These are phyloP conservation scores for Tolypocladium sp. DNA, from an alignment of 2,329 filamentous ascomycete genomes.

Conservation along the genomic window DNA sequence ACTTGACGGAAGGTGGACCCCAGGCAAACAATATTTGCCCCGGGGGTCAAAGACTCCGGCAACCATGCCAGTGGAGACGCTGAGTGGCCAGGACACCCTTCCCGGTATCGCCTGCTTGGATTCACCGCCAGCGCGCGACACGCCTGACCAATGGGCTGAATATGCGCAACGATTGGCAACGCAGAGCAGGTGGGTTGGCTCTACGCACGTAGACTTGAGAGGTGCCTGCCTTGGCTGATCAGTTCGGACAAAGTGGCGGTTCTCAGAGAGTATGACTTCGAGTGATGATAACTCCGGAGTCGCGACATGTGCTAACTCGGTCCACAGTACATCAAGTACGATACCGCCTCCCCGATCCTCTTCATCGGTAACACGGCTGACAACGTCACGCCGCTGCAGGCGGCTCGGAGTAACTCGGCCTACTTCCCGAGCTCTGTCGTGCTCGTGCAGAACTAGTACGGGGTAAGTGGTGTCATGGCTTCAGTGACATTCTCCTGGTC, in stretches of 20 bases:
- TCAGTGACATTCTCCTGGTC: background rate
- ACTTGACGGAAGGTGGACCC: slow-evolving; percentile 12
- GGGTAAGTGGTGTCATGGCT: no score
- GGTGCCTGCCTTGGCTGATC: slow-evolving; percentile 28
- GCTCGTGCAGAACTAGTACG: slow-evolving; percentile 33
- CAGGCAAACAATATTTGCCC: background rate
- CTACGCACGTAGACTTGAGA: slow-evolving; percentile 29
- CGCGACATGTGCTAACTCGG: background rate
- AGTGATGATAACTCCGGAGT: no score
- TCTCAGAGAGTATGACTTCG: slow-evolving; percentile 17
- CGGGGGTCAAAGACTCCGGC: slow-evolving; percentile 14
- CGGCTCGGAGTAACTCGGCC: slow-evolving; percentile 31
- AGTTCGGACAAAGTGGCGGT: slow-evolving; percentile 28
- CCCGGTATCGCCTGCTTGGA: slow-evolving; percentile 38
- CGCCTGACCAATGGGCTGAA: slow-evolving; percentile 21
- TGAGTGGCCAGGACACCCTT: slow-evolving; percentile 26
- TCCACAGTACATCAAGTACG: slow-evolving; percentile 17
- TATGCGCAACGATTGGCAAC: slow-evolving; percentile 22
- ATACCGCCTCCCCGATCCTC: slow-evolving; percentile 32
- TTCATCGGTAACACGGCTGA: slow-evolving; percentile 35
- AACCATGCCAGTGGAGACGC: slow-evolving; percentile 14
- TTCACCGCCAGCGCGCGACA: slow-evolving; percentile 16
- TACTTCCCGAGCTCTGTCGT: slow-evolving; percentile 35
- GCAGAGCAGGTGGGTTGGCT: slow-evolving; percentile 32
- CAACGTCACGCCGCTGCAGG: slow-evolving; percentile 38